A percentile compares a stretch with the other conserved stretches of the same genome.
Conservation (phyloP, 345 rosid species). For the Syzygium aromaticum region DNA sequence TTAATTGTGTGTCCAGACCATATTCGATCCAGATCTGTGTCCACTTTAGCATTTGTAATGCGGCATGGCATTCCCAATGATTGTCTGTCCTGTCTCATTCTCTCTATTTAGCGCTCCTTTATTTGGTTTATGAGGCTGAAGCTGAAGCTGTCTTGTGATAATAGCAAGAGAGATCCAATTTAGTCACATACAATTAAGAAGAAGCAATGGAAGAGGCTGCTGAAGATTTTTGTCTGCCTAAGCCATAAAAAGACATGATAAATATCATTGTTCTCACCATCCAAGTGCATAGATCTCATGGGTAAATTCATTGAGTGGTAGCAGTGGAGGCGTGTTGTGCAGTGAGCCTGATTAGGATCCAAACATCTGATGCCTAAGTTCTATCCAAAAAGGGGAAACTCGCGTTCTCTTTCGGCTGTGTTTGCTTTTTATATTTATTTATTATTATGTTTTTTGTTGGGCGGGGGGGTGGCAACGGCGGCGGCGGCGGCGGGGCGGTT, state of each 20-base stretch:
- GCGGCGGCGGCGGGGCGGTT: too few relatives aligned
- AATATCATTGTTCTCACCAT: not conserved
- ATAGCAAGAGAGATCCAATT: not conserved
- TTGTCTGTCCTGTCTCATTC: not conserved
- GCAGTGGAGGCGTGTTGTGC: not conserved
- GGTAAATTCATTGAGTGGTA: not conserved
- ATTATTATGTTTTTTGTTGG: not conserved
- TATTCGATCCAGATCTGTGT: not conserved
- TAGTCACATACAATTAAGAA: not conserved
- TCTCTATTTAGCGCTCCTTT: not conserved
- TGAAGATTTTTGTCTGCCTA: not conserved
- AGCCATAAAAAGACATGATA: not conserved
- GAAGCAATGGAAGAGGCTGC: not conserved
- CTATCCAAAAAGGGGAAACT: not conserved
- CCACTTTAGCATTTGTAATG: not conserved
- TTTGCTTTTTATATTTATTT: not conserved
- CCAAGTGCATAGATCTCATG: not conserved
- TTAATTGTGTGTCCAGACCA: not conserved
- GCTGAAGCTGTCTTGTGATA: not conserved
- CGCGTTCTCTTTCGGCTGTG: not conserved
- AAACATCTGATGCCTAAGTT: not conserved
- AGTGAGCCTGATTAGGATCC: not conserved
- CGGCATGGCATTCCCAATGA: not conserved
- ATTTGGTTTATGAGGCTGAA: not conserved
- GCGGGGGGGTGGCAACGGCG: accelerated